Conservation (phyloP, 176 grass and related monocot genomes). For the Paspalum notatum region DNA sequence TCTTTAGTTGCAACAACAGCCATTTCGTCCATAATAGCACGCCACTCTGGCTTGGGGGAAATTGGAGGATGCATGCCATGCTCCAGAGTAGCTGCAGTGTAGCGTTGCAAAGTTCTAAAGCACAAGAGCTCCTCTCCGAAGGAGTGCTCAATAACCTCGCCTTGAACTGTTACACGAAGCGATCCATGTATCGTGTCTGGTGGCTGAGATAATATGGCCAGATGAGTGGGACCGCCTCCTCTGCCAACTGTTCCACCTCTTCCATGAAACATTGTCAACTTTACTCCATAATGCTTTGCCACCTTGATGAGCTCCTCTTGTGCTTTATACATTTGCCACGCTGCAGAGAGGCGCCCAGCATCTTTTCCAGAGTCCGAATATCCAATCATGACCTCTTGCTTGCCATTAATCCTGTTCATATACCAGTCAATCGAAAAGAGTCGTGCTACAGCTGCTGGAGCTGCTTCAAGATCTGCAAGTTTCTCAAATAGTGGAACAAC, state of each 20-base stretch:
- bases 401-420: conserved; percentile 87
- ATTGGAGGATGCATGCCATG: conserved; percentile 97
- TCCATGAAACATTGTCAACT: conserved; percentile 99
- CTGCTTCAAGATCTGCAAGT: conserved; percentile 90
- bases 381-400: conserved; percentile 99
- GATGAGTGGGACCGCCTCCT: conserved; percentile 94
- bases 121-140: conserved; percentile 95
- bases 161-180: conserved; percentile 93
- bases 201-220: conserved; percentile 96
- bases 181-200: conserved; percentile 91
- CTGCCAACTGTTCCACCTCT: conserved; percentile 94
- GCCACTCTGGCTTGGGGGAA: conserved; percentile 91
- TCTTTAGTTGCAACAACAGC: conserved; percentile 77
- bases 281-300: conserved; percentile 90
- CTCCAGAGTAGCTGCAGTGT: conserved; percentile 91
- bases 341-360: conserved; percentile 91
- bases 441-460: conserved; percentile 79
- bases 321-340: conserved; percentile 96
- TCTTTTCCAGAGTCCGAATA: conserved; percentile 99
- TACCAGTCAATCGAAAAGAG: conserved; percentile 98
- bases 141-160: conserved; percentile 93
- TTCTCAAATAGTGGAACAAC: conserved; percentile 99
- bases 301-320: conserved; percentile 99
- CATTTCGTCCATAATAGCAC: conserved; percentile 93
- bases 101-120: conserved; percentile 96